Conservation (phyloP, 148 eudicot genomes). For the Rhododendron mucronatum region DNA sequence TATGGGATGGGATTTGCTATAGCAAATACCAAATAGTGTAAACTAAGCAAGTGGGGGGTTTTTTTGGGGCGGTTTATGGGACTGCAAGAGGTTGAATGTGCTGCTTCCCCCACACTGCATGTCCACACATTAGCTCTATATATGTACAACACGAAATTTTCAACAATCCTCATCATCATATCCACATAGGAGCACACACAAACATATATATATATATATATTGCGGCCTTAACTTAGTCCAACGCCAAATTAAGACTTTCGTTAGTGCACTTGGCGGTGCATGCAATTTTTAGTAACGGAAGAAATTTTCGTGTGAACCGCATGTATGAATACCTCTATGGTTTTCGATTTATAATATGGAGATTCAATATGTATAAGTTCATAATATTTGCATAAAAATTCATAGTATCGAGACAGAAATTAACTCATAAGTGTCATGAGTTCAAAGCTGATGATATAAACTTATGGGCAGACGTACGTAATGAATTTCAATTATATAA, state of each 20-base stretch:
- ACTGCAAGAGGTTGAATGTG: conserved; percentile 15
- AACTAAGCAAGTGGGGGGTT: conserved; percentile 39
- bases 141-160: not conserved
- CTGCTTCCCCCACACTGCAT: conserved; percentile 8
- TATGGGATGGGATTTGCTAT: too few relatives aligned
- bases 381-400: not conserved
- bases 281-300: too few relatives aligned
- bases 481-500: too few relatives aligned
- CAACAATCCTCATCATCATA: conserved; percentile 9
- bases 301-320: too few relatives aligned
- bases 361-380: too few relatives aligned
- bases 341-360: too few relatives aligned
- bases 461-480: too few relatives aligned
- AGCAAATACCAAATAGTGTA: conserved; percentile 37
- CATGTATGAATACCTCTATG: too few relatives aligned
- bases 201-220: not conserved
- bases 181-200: not conserved
- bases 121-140: not conserved
- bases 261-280: not conserved
- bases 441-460: not conserved
- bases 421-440: not conserved
- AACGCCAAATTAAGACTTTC: not conserved
- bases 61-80: conserved; percentile 80
- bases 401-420: not conserved
- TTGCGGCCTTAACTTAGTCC: not conserved